Evolutionary conservation across 2,329 filamentous ascomycete species (phyloP).

Genomic region (Pyricularia sp.): DNA sequence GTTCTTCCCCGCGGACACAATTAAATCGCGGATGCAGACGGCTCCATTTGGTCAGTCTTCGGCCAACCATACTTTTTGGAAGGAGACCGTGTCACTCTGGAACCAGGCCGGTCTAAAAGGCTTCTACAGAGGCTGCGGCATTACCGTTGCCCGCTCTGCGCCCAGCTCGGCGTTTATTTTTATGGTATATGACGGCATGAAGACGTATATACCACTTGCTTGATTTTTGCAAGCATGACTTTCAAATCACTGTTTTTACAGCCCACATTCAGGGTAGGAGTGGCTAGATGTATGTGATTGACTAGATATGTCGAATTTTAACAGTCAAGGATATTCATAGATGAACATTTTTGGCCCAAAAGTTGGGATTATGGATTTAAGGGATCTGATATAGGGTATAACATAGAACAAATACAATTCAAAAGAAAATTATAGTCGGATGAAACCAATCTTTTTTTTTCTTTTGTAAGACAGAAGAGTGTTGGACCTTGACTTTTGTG

Average conservation of each 20-base stretch:
- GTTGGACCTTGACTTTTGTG: background rate
- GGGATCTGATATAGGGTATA: background rate
- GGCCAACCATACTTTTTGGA: constrained; percentile 57
- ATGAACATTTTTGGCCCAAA: background rate
- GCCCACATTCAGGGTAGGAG: background rate
- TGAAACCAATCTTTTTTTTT: background rate
- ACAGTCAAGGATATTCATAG: background rate
- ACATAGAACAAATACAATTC: background rate
- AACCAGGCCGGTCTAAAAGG: constrained; percentile 71
- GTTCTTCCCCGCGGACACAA: constrained; percentile 94
- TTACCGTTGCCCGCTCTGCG: constrained; percentile 78
- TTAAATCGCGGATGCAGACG: constrained; percentile 97
- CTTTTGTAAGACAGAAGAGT: too few relatives aligned
- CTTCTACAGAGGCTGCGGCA: constrained; percentile 88
- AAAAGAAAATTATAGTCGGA: background rate
- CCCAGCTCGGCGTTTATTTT: constrained; percentile 99
- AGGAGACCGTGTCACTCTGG: constrained; percentile 69
- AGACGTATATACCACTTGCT: constrained; percentile 51
- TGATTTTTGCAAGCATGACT: constrained; percentile 8
- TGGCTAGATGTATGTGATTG: background rate
- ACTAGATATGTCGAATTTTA: background rate
- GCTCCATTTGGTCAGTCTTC: constrained; percentile 52
- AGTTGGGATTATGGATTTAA: background rate
- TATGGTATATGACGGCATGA: constrained; percentile 83
- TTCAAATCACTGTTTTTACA: background rate